Base-by-base conservation (phyloP, 108 stramenopile genomes). In the Pseudonitzschia delicatissima region DNA sequence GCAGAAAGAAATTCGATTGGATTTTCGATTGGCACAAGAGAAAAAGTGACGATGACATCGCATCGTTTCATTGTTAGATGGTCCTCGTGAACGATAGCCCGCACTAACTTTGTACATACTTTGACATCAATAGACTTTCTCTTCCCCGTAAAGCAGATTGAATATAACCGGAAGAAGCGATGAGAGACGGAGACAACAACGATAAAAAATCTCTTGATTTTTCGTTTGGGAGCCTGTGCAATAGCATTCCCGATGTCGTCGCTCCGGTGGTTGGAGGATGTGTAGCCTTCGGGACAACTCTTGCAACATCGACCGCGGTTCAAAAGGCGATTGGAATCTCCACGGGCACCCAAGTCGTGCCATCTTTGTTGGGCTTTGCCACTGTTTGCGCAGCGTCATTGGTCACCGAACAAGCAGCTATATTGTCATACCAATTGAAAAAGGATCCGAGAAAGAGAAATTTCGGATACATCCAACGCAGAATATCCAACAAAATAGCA, bases 321-420 rank as follows among this genome's bases (percentile, higher is more conserved):
- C 87, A 90, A 69, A 73, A 75, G 37, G 0, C 88, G 8, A 28
- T 92, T 5, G 80, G 87, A 32, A 77, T 93, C 11, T 86, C 84
- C 0, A 93, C 92, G 1, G 89, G 83, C 5, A 89, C 83, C 11
- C 60, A 61, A n/a, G 65, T 87, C 3, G 4, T 82, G 2, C 85
- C 92, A 13, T 57, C 74, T 1, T 2, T 81, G 6, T 11, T 77
- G 21, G 92, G 92, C 44, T 64, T 76, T 20, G 64, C 66, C 2
- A 82, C 86, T 8, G 89, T 93, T n/a, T 86, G 77, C 17, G 12
- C 82, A 44, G 92, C 86, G 12, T 87, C 87, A 39, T 49, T 72
- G 55, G 71, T 62, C 39, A 76, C 79, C 59, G 87, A 93, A 49
- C 66, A 62, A 71, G 73, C 69, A 45, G 35, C 83, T 68, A 51